These are phyloP conservation scores for Fusarium paranaense DNA, from an alignment of 2,329 filamentous ascomycete species.

Conservation along the genomic window DNA sequence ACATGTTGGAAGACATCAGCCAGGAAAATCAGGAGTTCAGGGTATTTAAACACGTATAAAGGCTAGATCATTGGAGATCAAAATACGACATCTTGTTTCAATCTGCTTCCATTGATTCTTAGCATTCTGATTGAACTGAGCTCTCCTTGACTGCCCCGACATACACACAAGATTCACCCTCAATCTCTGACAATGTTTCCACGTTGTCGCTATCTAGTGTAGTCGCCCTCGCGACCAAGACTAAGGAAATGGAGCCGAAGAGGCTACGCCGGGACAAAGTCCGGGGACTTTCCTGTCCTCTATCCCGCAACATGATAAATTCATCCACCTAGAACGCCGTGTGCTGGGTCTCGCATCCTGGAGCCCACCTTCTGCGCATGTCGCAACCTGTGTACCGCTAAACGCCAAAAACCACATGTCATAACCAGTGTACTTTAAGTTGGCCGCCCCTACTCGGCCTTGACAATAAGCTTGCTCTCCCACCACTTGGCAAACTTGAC, in stretches of 20 bases:
- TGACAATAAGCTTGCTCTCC: constrained; percentile 57
- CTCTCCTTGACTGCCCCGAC: neutral
- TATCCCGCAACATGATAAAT: constrained; percentile 21
- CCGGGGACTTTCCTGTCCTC: neutral
- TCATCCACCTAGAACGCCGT: constrained; percentile 31
- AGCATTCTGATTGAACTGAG: neutral
- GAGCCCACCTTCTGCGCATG: constrained; percentile 6
- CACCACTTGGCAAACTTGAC: constrained; percentile 69
- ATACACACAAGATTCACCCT: neutral
- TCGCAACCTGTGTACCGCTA: constrained; percentile 8
- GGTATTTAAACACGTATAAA: neutral
- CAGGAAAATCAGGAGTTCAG: neutral
- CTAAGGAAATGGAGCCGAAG: constrained; percentile 1
- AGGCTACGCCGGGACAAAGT: constrained; percentile 1
- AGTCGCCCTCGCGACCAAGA: neutral
- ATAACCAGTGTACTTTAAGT: constrained; percentile 8
- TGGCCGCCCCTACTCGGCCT: constrained; percentile 36
- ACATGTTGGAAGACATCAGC: neutral
- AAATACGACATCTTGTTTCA: neutral
- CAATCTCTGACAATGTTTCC: neutral
- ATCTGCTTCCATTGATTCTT: neutral
- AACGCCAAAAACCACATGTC: constrained; percentile 14
- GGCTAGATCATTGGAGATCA: neutral
- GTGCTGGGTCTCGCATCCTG: neutral
- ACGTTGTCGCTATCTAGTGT: constrained; percentile 1